Conservation (phyloP, 176 grass and related monocot genomes). For the Luzula sylvatica region DNA sequence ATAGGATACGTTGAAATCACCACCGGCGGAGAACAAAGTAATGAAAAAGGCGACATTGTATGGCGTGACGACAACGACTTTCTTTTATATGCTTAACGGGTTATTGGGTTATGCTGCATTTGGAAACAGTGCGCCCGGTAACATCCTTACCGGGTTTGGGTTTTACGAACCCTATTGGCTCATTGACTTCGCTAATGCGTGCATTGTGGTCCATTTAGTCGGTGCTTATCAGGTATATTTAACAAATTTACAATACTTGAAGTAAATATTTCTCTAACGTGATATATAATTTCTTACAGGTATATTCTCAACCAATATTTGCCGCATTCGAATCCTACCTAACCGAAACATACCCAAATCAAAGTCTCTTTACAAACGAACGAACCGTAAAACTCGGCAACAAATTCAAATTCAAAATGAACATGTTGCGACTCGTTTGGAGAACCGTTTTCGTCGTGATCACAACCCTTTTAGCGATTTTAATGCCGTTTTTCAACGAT, state of each 20-base stretch:
- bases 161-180: slow-evolving; percentile 87
- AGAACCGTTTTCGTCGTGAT: slow-evolving; percentile 53
- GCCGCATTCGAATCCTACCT: slow-evolving; percentile 40
- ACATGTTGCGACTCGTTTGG: slow-evolving; percentile 44
- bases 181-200: slow-evolving; percentile 63
- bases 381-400: slow-evolving; percentile 20
- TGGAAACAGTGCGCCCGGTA: slow-evolving; percentile 61
- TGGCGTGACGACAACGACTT: slow-evolving; percentile 60
- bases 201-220: slow-evolving; percentile 75
- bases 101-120: slow-evolving; percentile 80
- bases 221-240: slow-evolving; percentile 43
- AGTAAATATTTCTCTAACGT: background rate
- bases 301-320: slow-evolving; percentile 71
- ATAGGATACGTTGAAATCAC: slow-evolving; percentile 70
- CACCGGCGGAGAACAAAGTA: slow-evolving; percentile 74
- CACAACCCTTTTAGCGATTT: slow-evolving; percentile 40
- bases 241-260: no score
- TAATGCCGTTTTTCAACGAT: slow-evolving; percentile 91
- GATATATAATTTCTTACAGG: slow-evolving; percentile 10
- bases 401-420: slow-evolving; percentile 27
- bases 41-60: slow-evolving; percentile 74
- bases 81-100: slow-evolving; percentile 74
- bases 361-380: slow-evolving; percentile 29
- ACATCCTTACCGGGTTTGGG: slow-evolving; percentile 86
- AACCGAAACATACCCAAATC: slow-evolving; percentile 5